Percentiles rank a stretch among this genome's conserved stretches.
Evolutionary conservation across 2,329 filamentous ascomycete species (phyloP).

Genomic region (Lizonia empirigonia): DNA sequence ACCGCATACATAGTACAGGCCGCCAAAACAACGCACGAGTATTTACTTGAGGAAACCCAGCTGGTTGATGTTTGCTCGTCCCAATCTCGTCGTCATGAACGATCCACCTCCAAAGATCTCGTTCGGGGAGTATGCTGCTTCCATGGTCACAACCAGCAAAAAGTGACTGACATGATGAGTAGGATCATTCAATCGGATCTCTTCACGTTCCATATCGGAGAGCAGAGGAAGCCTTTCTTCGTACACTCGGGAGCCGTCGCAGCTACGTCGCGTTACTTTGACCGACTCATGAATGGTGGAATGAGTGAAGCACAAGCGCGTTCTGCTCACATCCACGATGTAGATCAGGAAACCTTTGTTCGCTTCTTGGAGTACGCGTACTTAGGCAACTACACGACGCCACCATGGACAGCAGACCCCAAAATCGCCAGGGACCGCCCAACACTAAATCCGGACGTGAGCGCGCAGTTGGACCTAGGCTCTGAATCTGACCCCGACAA

Average conservation of each 20-base stretch:
- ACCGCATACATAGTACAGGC: neutral
- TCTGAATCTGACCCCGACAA: too few species aligned
- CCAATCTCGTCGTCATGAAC: slow-evolving; percentile 11
- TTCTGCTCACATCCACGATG: slow-evolving; percentile 22
- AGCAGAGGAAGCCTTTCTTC: slow-evolving; percentile 19
- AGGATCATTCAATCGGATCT: slow-evolving; percentile 28
- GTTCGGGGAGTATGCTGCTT: slow-evolving; percentile 18
- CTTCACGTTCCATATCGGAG: slow-evolving; percentile 35
- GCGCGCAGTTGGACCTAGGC: too few species aligned
- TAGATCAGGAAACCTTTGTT: slow-evolving; percentile 31
- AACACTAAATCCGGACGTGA: neutral
- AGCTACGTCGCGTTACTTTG: slow-evolving; percentile 22
- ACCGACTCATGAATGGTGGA: slow-evolving; percentile 27
- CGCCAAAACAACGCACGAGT: neutral
- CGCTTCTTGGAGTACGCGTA: slow-evolving; percentile 39
- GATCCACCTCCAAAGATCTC: neutral
- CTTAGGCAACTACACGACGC: slow-evolving; percentile 28
- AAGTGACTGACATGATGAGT: neutral
- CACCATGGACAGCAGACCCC: slow-evolving; percentile 3
- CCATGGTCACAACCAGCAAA: neutral
- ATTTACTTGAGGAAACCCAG: neutral
- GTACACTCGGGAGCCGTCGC: slow-evolving; percentile 32
- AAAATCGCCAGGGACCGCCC: neutral
- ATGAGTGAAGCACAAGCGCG: slow-evolving; percentile 27
- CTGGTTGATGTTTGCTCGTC: neutral